Conservation (phyloP, 148 eudicot genomes). For the Cornus controversa region DNA sequence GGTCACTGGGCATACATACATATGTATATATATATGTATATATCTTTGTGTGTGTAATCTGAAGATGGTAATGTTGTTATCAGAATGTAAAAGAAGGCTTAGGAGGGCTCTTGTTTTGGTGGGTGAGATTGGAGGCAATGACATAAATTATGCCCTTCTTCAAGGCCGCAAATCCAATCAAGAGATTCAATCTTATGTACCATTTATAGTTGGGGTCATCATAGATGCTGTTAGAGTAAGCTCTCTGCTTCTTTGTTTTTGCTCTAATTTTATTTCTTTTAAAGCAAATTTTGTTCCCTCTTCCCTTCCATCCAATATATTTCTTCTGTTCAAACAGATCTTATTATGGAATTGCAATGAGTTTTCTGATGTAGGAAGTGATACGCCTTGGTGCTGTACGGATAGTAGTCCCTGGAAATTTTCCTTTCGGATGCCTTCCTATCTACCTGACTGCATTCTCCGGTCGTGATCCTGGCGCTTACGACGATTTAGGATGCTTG, state of each 20-base stretch:
- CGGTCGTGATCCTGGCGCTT: slow-evolving; percentile 3
- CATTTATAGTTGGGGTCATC: not conserved
- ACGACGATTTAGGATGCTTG: slow-evolving; percentile 24
- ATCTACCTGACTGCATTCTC: slow-evolving; percentile 13
- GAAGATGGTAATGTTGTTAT: not conserved
- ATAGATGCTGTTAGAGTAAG: slow-evolving; percentile 12
- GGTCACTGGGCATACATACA: not conserved
- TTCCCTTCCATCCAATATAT: too few species aligned
- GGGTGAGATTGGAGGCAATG: slow-evolving; percentile 16
- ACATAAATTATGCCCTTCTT: not conserved
- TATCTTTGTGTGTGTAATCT: too few species aligned
- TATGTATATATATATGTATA: too few species aligned
- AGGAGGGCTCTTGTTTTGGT: slow-evolving; percentile 10
- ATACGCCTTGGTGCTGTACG: slow-evolving; percentile 17
- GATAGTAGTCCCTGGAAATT: slow-evolving; percentile 27
- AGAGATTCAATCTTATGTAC: not conserved
- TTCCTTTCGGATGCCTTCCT: slow-evolving; percentile 26
- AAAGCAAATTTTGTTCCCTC: too few species aligned
- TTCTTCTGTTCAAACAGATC: too few species aligned
- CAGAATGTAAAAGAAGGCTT: slow-evolving; percentile 6
- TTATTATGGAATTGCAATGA: not conserved
- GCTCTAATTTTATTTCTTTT: too few species aligned
- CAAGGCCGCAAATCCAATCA: slow-evolving; percentile 16
- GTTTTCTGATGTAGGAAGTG: not conserved
- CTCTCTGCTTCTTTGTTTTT: not conserved